Conservation (phyloP, 257 asterid species). For the Solanum pinnatisectum region DNA sequence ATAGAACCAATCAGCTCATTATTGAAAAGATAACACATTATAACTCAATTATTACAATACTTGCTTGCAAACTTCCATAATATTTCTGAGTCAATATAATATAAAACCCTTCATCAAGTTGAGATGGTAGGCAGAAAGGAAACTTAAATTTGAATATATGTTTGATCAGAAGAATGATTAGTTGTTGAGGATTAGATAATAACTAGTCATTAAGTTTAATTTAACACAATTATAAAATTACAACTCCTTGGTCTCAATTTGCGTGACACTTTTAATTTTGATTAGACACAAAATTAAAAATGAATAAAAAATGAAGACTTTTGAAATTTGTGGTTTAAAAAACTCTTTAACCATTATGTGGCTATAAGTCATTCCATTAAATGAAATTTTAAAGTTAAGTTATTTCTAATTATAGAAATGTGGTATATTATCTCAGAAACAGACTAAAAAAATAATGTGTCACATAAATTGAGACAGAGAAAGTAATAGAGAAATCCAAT, state of each 20-base stretch:
- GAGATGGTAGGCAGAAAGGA: neutral
- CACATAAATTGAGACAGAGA: neutral
- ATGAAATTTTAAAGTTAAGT: neutral
- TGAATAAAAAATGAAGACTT: neutral
- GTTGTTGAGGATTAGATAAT: neutral
- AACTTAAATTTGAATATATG: neutral
- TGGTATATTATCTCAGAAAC: neutral
- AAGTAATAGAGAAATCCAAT: neutral
- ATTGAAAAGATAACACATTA: neutral
- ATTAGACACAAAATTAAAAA: neutral
- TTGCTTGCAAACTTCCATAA: neutral
- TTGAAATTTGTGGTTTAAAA: neutral
- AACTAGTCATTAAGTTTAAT: neutral
- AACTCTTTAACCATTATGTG: neutral
- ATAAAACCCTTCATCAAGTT: neutral
- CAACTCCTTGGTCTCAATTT: neutral
- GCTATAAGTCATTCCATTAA: neutral
- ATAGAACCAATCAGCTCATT: neutral
- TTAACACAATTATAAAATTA: neutral
- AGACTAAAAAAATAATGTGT: neutral
- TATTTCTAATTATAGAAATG: neutral
- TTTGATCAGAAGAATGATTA: neutral
- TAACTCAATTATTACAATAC: neutral
- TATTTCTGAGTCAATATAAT: neutral
- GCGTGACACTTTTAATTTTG: neutral